Conservation (phyloP, 768 basidiomycete genomes). For the Rhodotorula graminis region DNA sequence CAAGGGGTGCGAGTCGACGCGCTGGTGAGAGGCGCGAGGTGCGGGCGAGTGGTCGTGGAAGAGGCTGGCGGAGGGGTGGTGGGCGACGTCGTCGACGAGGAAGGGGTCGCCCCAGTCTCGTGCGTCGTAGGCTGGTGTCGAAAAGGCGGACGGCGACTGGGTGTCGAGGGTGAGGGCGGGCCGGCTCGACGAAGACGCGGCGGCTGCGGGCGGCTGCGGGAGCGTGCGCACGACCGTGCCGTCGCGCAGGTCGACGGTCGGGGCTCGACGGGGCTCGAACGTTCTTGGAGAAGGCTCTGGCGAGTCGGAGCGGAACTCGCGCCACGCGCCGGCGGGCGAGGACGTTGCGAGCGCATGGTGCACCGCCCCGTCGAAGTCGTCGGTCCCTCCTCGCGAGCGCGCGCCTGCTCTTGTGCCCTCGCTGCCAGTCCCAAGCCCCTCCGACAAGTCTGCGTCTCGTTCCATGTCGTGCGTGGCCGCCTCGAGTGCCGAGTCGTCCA, state of each 20-base stretch:
- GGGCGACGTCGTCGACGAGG: too few relatives aligned
- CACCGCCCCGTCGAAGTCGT: background rate
- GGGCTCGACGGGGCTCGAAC: background rate
- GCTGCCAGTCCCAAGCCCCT: too few relatives aligned
- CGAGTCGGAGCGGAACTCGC: background rate
- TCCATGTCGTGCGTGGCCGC: too few relatives aligned
- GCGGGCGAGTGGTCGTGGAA: background rate
- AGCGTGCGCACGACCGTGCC: slow-evolving; percentile 14
- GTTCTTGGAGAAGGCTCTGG: background rate
- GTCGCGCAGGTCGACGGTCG: slow-evolving; percentile 2
- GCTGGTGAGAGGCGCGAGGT: background rate
- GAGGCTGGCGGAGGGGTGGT: background rate
- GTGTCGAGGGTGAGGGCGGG: background rate
- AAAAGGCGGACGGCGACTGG: background rate
- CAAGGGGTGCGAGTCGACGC: slow-evolving; percentile 17
- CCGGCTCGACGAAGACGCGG: background rate
- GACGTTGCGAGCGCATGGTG: background rate
- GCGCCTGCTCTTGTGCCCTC: background rate
- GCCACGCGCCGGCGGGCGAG: background rate
- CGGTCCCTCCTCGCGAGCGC: background rate
- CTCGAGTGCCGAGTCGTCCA: too few relatives aligned
- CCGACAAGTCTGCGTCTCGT: too few relatives aligned
- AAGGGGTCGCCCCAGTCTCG: background rate
- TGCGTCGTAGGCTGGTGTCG: background rate
- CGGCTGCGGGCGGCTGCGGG: background rate